A percentile compares a stretch with the other conserved stretches of the same genome.
Conservation (phyloP, 306 rosid genomes). For the Begonia masoniana region DNA sequence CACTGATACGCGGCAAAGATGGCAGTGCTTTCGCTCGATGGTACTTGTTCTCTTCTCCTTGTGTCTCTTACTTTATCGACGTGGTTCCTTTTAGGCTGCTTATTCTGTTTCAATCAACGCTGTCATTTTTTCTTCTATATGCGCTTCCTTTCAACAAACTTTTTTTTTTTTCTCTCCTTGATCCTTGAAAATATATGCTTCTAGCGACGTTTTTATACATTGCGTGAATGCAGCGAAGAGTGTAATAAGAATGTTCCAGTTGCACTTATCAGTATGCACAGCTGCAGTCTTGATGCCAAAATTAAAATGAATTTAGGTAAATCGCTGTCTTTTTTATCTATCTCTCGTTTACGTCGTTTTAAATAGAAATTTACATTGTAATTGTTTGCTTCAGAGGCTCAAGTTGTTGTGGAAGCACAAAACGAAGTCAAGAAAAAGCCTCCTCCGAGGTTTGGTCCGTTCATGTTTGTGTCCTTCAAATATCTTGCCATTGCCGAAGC, state of each 20-base stretch:
- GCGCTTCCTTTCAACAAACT: too few relatives aligned
- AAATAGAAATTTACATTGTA: background rate
- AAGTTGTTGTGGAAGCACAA: constrained; percentile 55
- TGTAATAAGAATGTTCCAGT: constrained; percentile 64
- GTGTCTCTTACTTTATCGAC: background rate
- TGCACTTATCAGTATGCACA: constrained; percentile 68
- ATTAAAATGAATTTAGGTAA: constrained; percentile 70
- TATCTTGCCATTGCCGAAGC: background rate
- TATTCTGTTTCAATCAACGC: background rate
- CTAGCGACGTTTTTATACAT: background rate
- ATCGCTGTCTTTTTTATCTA: background rate
- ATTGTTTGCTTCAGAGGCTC: constrained; percentile 29
- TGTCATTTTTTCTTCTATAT: too few relatives aligned
- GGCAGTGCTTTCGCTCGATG: constrained; percentile 91
- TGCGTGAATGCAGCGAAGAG: constrained; percentile 38
- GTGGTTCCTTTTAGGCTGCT: too few relatives aligned
- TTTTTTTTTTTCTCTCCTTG: too few relatives aligned
- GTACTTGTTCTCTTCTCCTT: constrained; percentile 8
- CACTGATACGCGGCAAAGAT: constrained; percentile 57
- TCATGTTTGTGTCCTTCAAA: background rate
- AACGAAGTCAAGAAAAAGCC: constrained; percentile 29
- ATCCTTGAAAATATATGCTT: too few relatives aligned
- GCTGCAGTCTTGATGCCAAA: constrained; percentile 78
- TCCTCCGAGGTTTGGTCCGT: constrained; percentile 27
- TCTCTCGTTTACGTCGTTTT: too few relatives aligned